These are phyloP conservation scores for Sequoia sempervirens DNA, from an alignment of 75 land plant species.

Conservation along the genomic window DNA sequence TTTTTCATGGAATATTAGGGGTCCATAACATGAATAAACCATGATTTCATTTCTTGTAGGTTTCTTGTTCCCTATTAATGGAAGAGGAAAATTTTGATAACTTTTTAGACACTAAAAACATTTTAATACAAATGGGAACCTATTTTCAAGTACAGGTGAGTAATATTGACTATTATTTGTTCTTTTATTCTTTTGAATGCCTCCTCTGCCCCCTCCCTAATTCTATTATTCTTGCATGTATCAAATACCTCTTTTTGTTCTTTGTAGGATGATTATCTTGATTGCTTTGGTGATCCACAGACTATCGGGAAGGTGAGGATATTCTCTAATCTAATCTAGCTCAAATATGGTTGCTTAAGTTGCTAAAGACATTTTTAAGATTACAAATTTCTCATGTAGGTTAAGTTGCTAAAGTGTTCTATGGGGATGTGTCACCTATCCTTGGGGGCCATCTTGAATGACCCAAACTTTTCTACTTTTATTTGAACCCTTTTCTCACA, in stretches of 20 bases:
- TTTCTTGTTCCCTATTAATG: constrained; percentile 93
- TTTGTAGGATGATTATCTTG: constrained; percentile 78
- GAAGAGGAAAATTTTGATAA: constrained; percentile 66
- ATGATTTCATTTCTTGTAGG: constrained; percentile 33
- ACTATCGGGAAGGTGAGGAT: constrained; percentile 72
- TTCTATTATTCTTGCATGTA: background rate
- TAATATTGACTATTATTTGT: background rate
- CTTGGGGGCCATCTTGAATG: too few relatives aligned
- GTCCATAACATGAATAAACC: background rate
- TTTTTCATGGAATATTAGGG: background rate
- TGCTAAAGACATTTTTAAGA: background rate
- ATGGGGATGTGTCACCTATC: too few relatives aligned
- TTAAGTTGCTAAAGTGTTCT: too few relatives aligned
- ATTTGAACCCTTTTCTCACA: too few relatives aligned
- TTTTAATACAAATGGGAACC: constrained; percentile 92
- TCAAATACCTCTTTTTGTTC: background rate
- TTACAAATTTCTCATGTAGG: background rate
- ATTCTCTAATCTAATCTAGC: background rate
- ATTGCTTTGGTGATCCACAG: constrained; percentile 80
- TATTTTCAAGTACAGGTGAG: constrained; percentile 98
- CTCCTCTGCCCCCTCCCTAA: background rate
- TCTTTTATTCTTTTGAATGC: background rate
- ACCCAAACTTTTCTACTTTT: too few relatives aligned
- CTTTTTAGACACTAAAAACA: constrained; percentile 55
- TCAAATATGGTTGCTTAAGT: background rate